Percentiles rank a stretch among this genome's conserved stretches.
These are phyloP conservation scores for Pilobolus umbonatus DNA, from an alignment of 192 early-diverging fungal genomes.

Conservation along the genomic window DNA sequence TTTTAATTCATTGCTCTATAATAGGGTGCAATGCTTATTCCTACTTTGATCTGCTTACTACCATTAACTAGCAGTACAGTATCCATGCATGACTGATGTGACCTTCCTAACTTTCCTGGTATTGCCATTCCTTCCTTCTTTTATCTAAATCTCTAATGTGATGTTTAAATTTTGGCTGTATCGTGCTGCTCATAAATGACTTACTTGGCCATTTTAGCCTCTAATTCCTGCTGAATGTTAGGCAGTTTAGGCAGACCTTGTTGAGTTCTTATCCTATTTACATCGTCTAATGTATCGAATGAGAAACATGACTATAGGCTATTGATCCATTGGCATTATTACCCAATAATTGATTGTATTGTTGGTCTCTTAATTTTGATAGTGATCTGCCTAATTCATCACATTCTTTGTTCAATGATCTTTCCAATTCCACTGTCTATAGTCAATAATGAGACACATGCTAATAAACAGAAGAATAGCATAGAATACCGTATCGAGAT, in stretches of 20 bases:
- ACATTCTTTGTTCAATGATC: constrained; percentile 21
- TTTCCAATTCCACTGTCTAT: constrained; percentile 25
- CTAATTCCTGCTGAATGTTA: constrained; percentile 33
- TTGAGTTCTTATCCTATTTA: constrained; percentile 20
- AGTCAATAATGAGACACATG: not conserved
- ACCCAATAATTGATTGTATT: constrained; percentile 36
- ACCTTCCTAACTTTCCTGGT: not conserved
- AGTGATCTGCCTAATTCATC: constrained; percentile 23
- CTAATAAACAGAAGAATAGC: not conserved
- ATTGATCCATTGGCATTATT: not conserved
- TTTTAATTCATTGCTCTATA: too few species aligned
- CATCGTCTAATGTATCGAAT: constrained; percentile 17
- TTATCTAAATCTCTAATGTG: constrained; percentile 19
- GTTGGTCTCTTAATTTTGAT: constrained; percentile 9
- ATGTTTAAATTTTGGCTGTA: not conserved
- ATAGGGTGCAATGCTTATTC: too few species aligned
- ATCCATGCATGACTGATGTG: too few species aligned
- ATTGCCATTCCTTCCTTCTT: constrained; percentile 31
- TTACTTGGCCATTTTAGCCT: constrained; percentile 32
- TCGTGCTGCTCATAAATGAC: not conserved
- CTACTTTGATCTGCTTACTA: too few species aligned
- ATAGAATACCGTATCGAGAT: constrained; percentile 27
- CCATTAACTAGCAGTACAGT: too few species aligned
- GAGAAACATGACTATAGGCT: not conserved
- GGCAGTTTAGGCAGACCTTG: constrained; percentile 27